Evolutionary conservation across 1,139 yeast genomes (phyloP).

Genomic region (Suhomyces ambrosiae): DNA sequence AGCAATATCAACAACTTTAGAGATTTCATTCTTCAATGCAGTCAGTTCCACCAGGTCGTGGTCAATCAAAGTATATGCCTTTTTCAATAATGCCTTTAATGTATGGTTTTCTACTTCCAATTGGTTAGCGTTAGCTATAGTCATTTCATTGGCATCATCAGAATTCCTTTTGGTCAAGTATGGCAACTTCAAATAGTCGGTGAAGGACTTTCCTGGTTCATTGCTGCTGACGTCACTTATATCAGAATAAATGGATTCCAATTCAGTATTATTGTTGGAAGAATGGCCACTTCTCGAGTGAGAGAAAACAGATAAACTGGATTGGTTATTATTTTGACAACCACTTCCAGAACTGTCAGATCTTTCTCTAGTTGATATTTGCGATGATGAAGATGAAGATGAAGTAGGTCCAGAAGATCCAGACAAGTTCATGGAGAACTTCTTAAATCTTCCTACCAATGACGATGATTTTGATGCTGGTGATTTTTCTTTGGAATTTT

Average conservation of each 20-base stretch:
- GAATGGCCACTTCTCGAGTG: constrained; percentile 5
- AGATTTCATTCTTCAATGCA: constrained; percentile 18
- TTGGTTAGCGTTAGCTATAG: constrained; percentile 11
- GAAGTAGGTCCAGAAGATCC: constrained; percentile 10
- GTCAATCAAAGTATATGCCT: constrained; percentile 28
- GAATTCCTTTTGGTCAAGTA: constrained; percentile 15
- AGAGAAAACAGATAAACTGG: constrained; percentile 27
- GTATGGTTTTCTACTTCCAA: constrained; percentile 28
- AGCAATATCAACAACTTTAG: constrained; percentile 15
- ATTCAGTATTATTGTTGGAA: constrained; percentile 20
- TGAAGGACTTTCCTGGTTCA: constrained; percentile 22
- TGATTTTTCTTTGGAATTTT: constrained; percentile 2
- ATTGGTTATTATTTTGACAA: constrained; percentile 18
- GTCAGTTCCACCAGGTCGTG: constrained; percentile 18
- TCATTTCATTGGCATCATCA: constrained; percentile 19
- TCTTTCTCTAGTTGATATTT: constrained; percentile 14
- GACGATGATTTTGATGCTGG: constrained; percentile 10
- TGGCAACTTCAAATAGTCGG: constrained; percentile 32
- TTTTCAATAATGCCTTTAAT: constrained; percentile 28
- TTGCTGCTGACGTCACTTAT: constrained; percentile 23
- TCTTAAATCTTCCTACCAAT: constrained; percentile 20
- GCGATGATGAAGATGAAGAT: constrained; percentile 12
- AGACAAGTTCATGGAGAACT: constrained; percentile 17
- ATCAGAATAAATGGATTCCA: constrained; percentile 38
- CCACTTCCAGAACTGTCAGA: constrained; percentile 17